A percentile compares a stretch with the other conserved stretches of the same genome.
Evolutionary conservation across 192 early-diverging fungal genomes (phyloP).

Genomic region (Backusella luteola): DNA sequence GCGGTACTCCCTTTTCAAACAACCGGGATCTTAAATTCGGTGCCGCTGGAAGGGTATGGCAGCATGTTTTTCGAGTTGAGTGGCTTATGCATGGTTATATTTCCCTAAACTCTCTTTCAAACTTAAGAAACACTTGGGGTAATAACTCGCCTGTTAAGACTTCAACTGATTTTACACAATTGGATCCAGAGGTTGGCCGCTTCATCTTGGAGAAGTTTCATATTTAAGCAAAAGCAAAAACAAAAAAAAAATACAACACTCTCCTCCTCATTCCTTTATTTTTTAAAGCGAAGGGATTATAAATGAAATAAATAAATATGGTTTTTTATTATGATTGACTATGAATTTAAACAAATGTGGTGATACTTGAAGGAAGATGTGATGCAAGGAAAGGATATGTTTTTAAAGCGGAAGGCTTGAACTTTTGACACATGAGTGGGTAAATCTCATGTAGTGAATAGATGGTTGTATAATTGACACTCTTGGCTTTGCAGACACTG

Average conservation of each 20-base stretch:
- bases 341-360: background rate
- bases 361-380: background rate
- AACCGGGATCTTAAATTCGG: background rate
- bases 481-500: slow-evolving; percentile 5
- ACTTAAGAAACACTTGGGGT: background rate
- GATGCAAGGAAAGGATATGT: background rate
- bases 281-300: background rate
- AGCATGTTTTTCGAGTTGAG: background rate
- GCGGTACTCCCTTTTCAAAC: background rate
- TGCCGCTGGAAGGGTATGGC: background rate
- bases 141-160: background rate
- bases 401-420: background rate
- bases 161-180: background rate
- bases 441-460: background rate
- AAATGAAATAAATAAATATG: background rate
- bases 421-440: background rate
- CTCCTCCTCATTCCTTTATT: background rate
- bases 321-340: background rate
- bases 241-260: background rate
- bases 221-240: background rate
- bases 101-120: background rate
- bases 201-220: background rate
- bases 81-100: background rate
- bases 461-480: slow-evolving; percentile 3
- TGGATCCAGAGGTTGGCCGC: background rate